Percentiles rank a stretch among this genome's conserved stretches.
Evolutionary conservation across 495 filamentous ascomycete genomes (phyloP).

Genomic region (Cryomyces minteri): DNA sequence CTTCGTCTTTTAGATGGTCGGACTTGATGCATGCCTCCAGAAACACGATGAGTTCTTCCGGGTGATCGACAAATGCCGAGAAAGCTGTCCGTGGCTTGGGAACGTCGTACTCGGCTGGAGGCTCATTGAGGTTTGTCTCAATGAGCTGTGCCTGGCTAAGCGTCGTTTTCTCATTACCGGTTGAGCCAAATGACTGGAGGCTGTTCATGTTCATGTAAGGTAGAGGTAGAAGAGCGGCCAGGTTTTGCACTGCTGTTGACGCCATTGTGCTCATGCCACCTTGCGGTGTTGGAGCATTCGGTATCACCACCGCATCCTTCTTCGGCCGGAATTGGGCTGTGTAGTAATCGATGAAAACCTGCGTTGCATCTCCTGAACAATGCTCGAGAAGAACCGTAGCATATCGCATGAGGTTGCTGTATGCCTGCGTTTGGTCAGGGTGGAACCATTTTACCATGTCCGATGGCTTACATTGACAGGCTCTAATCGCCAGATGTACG

Average conservation of each 20-base stretch:
- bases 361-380: conserved; percentile 59
- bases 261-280: conserved; percentile 26
- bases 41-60: conserved; percentile 77
- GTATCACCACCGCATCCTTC: conserved; percentile 36
- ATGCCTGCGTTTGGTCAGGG: conserved; percentile 38
- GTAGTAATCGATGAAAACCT: conserved; percentile 85
- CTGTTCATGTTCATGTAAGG: conserved; percentile 59
- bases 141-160: conserved; percentile 21
- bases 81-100: conserved; percentile 85
- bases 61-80: conserved; percentile 89
- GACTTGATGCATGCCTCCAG: conserved; percentile 66
- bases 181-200: conserved; percentile 8
- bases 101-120: conserved; percentile 32
- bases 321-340: conserved; percentile 65
- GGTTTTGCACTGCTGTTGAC: conserved; percentile 58
- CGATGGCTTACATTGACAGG: conserved; percentile 46
- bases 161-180: conserved; percentile 12
- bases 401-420: conserved; percentile 86
- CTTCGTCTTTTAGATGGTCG: conserved; percentile 43
- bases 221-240: conserved; percentile 64
- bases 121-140: conserved; percentile 19
- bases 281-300: conserved; percentile 32
- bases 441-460: not conserved
- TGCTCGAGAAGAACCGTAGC: conserved; percentile 75
- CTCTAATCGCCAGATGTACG: conserved; percentile 78